Conservation (phyloP, 257 asterid genomes). For the Forsythia suspensa region DNA sequence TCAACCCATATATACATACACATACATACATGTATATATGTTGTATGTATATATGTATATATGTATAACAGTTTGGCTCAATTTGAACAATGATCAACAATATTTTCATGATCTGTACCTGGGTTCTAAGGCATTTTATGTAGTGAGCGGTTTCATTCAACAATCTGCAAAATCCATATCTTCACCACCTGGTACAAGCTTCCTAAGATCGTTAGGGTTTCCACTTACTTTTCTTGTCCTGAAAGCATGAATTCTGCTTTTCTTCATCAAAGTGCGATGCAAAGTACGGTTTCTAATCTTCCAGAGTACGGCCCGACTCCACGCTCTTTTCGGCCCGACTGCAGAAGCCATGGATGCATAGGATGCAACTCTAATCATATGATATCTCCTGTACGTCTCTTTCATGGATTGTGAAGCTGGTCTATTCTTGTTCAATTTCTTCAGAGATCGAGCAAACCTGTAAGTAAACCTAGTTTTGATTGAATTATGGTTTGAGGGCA, state of each 20-base stretch:
- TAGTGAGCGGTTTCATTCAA: conserved; percentile 73
- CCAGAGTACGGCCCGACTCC: conserved; percentile 69
- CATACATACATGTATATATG: not conserved
- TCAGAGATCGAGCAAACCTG: conserved; percentile 52
- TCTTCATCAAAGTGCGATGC: conserved; percentile 4
- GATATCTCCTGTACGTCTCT: conserved; percentile 27
- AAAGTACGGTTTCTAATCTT: conserved; percentile 35
- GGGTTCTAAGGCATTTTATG: conserved; percentile 66
- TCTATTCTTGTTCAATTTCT: conserved; percentile 33
- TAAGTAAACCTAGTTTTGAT: conserved; percentile 49
- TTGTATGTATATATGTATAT: not conserved
- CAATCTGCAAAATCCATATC: conserved; percentile 52
- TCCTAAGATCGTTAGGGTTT: conserved; percentile 53
- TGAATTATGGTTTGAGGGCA: conserved; percentile 31
- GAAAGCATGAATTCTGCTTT: not conserved
- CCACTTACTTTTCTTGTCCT: conserved; percentile 8
- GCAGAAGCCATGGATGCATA: conserved; percentile 70
- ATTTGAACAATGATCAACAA: conserved; percentile 44
- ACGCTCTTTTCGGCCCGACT: conserved; percentile 55
- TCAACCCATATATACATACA: not conserved
- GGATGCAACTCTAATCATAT: conserved; percentile 54
- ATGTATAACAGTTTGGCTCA: not conserved
- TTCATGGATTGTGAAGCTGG: conserved; percentile 1
- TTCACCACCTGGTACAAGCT: conserved; percentile 69
- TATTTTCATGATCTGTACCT: conserved; percentile 73